A percentile compares a stretch with the other conserved stretches of the same genome.
Conservation (phyloP, 108 stramenopile genomes). For the Nannochloropsis granulata region DNA sequence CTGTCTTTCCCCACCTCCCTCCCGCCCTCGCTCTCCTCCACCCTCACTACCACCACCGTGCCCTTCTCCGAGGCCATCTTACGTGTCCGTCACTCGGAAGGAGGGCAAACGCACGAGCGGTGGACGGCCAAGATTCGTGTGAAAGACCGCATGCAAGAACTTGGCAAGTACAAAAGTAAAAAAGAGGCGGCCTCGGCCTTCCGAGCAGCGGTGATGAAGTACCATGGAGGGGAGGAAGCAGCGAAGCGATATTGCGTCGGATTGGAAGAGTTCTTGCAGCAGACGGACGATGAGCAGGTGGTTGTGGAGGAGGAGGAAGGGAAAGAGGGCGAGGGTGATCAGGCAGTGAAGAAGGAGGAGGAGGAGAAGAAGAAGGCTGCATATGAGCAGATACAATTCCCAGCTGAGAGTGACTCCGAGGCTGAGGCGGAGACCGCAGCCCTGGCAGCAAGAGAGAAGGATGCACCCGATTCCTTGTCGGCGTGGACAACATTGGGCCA, state of each 20-base stretch:
- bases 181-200: not conserved
- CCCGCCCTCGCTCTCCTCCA: not conserved
- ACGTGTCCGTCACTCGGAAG: not conserved
- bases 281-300: not conserved
- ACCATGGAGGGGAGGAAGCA: not conserved
- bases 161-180: not conserved
- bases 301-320: not conserved
- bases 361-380: not conserved
- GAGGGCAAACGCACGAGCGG: not conserved
- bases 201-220: not conserved
- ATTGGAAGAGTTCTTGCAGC: not conserved
- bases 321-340: not conserved
- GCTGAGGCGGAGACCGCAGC: not conserved
- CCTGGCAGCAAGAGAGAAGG: not conserved
- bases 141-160: not conserved
- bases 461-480: not conserved
- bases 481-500: not conserved
- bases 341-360: not conserved
- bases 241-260: not conserved
- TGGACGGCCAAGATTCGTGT: not conserved
- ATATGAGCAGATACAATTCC: not conserved
- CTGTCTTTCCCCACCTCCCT: not conserved
- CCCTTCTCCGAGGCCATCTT: not conserved
- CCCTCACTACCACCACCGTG: not conserved
- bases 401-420: not conserved